Conservation (phyloP, 108 stramenopile genomes). For the Parmales sp. region DNA sequence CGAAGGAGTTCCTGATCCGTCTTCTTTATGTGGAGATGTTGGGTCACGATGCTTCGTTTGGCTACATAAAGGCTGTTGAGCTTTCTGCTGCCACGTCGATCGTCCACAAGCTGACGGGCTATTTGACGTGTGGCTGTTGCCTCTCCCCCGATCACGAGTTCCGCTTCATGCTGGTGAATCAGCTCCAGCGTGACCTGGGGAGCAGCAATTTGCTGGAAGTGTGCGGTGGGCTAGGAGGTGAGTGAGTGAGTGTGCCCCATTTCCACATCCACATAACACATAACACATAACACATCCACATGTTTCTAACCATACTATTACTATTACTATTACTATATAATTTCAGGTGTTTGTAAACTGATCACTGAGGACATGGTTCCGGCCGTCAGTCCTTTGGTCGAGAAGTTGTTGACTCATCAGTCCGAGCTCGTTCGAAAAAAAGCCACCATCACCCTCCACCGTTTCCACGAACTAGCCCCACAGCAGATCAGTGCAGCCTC, state of each 20-base stretch:
- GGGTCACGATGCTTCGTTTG: conserved; percentile 95
- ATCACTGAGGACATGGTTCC: conserved; percentile 92
- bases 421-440: conserved; percentile 82
- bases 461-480: conserved; percentile 75
- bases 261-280: too few species aligned
- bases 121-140: conserved; percentile 80
- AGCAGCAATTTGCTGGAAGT: conserved; percentile 47
- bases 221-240: too few species aligned
- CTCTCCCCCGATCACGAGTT: conserved; percentile 91
- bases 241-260: too few species aligned
- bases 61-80: conserved; percentile 93
- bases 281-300: too few species aligned
- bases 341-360: conserved; percentile 64
- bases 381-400: conserved; percentile 57
- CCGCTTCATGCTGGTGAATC: conserved; percentile 98
- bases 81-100: conserved; percentile 80
- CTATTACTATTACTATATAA: too few species aligned
- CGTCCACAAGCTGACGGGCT: conserved; percentile 87
- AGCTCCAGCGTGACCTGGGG: conserved; percentile 91
- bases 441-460: conserved; percentile 82
- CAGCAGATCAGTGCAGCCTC: conserved; percentile 63
- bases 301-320: too few species aligned
- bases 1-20: conserved; percentile 93
- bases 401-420: conserved; percentile 52
- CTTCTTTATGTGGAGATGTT: conserved; percentile 98